Conservation (phyloP, 176 grass and related monocot species). For the Rhipidocladum racemiflorum region DNA sequence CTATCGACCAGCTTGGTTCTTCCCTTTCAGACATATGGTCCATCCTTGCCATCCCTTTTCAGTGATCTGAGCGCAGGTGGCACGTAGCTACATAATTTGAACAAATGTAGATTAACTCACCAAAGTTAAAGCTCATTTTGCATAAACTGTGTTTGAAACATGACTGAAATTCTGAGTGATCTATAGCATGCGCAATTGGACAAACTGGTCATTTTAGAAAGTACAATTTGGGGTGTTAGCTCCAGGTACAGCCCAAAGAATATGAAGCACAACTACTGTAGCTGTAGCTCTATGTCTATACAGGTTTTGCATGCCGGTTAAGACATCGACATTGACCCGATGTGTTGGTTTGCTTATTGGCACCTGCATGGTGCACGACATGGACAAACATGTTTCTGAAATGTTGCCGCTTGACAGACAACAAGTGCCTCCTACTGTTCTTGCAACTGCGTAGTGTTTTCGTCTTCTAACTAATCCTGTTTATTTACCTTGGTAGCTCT, state of each 20-base stretch:
- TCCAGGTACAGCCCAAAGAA: neutral
- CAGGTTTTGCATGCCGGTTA: neutral
- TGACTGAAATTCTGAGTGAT: neutral
- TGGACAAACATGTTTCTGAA: slow-evolving; percentile 19
- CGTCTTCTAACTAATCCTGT: slow-evolving; percentile 9
- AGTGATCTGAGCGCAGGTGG: slow-evolving; percentile 16
- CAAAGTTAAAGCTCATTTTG: neutral
- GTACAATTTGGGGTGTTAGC: neutral
- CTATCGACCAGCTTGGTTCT: slow-evolving; percentile 42
- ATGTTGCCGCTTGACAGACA: neutral
- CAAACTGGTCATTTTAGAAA: slow-evolving; percentile 1
- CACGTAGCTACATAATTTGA: slow-evolving; percentile 14
- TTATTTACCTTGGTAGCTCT: neutral
- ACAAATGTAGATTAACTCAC: neutral
- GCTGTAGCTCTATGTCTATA: neutral
- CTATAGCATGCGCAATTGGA: neutral
- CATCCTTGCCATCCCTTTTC: slow-evolving; percentile 8
- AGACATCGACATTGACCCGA: neutral
- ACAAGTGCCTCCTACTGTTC: slow-evolving; percentile 25
- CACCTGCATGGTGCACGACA: neutral
- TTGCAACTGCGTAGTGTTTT: slow-evolving; percentile 12
- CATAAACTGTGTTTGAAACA: neutral
- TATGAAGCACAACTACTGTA: neutral
- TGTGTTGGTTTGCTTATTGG: slow-evolving; percentile 20
- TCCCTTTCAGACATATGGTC: slow-evolving; percentile 35